These are phyloP conservation scores for Colletotrichum musae DNA, from an alignment of 2,329 filamentous ascomycete genomes.

Conservation along the genomic window DNA sequence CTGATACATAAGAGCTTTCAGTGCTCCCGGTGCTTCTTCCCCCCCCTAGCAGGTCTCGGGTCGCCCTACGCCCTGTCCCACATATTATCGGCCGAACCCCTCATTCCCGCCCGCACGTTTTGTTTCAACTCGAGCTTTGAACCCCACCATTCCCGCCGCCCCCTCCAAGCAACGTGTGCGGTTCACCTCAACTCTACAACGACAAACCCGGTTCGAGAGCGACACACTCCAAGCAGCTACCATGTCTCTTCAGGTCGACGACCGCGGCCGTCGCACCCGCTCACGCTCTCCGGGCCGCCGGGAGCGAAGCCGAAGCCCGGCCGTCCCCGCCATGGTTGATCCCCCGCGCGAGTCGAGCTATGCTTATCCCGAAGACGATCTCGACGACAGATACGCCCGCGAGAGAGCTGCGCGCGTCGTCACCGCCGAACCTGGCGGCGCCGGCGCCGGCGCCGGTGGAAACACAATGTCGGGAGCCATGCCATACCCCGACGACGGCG, in stretches of 20 bases:
- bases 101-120: conserved; percentile 34
- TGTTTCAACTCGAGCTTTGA: conserved; percentile 38
- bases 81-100: conserved; percentile 26
- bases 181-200: conserved; percentile 26
- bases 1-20: conserved; percentile 7
- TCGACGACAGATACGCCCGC: conserved; percentile 53
- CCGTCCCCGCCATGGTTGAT: conserved; percentile 49
- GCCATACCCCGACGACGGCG: conserved; percentile 57
- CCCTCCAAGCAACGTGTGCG: conserved; percentile 4
- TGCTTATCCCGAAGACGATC: conserved; percentile 58
- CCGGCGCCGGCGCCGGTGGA: neutral
- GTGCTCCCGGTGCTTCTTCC: too few relatives aligned
- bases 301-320: conserved; percentile 53
- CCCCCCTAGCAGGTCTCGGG: neutral
- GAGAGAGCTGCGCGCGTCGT: conserved; percentile 39
- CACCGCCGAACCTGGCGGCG: conserved; percentile 36
- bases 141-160: conserved; percentile 19
- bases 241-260: conserved; percentile 69
- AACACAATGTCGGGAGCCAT: conserved; percentile 45
- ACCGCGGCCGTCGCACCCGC: conserved; percentile 59
- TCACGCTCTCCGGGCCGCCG: conserved; percentile 63
- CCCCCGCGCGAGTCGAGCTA: conserved; percentile 61
- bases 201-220: conserved; percentile 32
- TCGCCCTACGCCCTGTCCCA: conserved; percentile 27
- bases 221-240: conserved; percentile 29